A percentile compares a stretch with the other conserved stretches of the same genome.
phyloP scores from a whole-genome alignment of 371 early-diverging fungal genomes.

The Choanephora cucurbitarum region DNA sequence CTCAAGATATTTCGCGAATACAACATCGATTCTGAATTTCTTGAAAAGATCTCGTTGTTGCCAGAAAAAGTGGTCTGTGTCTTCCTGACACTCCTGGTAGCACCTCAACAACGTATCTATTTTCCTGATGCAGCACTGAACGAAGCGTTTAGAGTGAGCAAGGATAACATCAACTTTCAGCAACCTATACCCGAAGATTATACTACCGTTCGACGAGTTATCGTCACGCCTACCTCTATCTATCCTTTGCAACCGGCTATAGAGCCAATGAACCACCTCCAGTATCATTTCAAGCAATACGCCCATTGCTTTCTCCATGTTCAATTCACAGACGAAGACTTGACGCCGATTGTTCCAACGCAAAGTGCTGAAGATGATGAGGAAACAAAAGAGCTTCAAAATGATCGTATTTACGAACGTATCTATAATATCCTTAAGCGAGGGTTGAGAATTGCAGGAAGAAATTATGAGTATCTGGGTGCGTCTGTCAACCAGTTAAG shows the following conservation, averaged over 20 bases:
- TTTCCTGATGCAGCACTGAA: slow-evolving; percentile 21
- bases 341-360: slow-evolving; percentile 30
- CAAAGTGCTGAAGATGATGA: slow-evolving; percentile 1
- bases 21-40: slow-evolving; percentile 39
- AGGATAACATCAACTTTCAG: slow-evolving; percentile 11
- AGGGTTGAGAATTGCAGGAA: slow-evolving; percentile 60
- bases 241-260: slow-evolving; percentile 53
- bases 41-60: slow-evolving; percentile 22
- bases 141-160: slow-evolving; percentile 7
- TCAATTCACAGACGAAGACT: slow-evolving; percentile 71
- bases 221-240: slow-evolving; percentile 63
- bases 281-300: slow-evolving; percentile 48
- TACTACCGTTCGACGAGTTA: slow-evolving; percentile 23
- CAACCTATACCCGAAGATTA: slow-evolving; percentile 10
- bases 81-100: slow-evolving; percentile 32
- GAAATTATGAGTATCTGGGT: slow-evolving; percentile 70
- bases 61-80: slow-evolving; percentile 27
- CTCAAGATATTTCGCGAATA: slow-evolving; percentile 40
- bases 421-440: slow-evolving; percentile 44
- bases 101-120: slow-evolving; percentile 37
- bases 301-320: slow-evolving; percentile 69
- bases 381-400: slow-evolving; percentile 9
- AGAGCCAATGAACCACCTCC: slow-evolving; percentile 63
- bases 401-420: slow-evolving; percentile 39
- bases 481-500: slow-evolving; percentile 65